These are phyloP conservation scores for Mucor racemosus DNA, from an alignment of 371 early-diverging fungal species.

Conservation along the genomic window DNA sequence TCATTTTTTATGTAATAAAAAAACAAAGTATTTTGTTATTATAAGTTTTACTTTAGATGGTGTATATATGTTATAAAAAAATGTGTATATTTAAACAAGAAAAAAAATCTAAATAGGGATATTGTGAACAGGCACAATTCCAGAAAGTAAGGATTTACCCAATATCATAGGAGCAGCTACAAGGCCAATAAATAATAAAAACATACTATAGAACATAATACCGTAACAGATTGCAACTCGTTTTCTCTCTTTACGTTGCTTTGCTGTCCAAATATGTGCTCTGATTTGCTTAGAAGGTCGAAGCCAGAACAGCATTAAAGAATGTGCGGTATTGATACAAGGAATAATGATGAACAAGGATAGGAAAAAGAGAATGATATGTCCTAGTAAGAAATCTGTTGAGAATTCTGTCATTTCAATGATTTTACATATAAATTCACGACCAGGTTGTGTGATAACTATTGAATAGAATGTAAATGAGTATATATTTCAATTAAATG, in stretches of 20 bases:
- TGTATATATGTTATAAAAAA: too few relatives aligned
- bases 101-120: constrained; percentile 31
- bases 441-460: constrained; percentile 73
- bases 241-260: constrained; percentile 62
- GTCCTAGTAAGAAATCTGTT: constrained; percentile 78
- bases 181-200: constrained; percentile 61
- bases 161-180: constrained; percentile 66
- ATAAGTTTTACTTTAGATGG: too few relatives aligned
- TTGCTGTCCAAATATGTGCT: constrained; percentile 77
- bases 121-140: constrained; percentile 25
- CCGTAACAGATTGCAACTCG: constrained; percentile 71
- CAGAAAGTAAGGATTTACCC: constrained; percentile 29
- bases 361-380: constrained; percentile 74
- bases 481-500: neutral
- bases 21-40: too few relatives aligned
- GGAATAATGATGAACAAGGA: constrained; percentile 76
- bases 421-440: constrained; percentile 85
- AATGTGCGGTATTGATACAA: constrained; percentile 78
- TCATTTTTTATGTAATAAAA: too few relatives aligned
- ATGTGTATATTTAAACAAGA: too few relatives aligned
- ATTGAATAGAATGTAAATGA: neutral
- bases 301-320: constrained; percentile 87
- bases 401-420: constrained; percentile 87
- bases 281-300: constrained; percentile 81
- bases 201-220: constrained; percentile 66